Conservation (phyloP, 352 stramenopile genomes). For the Peronospora belbahrii region DNA sequence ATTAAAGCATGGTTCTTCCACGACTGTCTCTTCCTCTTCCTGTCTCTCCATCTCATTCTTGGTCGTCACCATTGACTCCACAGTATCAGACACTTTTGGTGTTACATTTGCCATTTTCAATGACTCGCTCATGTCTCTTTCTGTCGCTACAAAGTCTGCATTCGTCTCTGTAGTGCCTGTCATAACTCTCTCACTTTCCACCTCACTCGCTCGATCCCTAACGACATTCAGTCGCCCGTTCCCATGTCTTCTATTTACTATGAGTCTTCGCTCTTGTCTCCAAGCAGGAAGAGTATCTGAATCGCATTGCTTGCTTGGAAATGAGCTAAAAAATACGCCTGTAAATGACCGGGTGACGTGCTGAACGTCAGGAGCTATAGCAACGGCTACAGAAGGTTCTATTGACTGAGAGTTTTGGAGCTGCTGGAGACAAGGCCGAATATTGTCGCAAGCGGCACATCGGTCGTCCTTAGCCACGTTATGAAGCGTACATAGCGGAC, state of each 20-base stretch:
- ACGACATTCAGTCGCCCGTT: neutral
- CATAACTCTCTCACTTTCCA: slow-evolving; percentile 4
- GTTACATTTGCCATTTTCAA: neutral
- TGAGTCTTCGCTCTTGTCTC: slow-evolving; percentile 28
- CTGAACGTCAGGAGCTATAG: slow-evolving; percentile 6
- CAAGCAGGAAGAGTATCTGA: slow-evolving; percentile 6
- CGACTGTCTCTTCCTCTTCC: slow-evolving; percentile 10
- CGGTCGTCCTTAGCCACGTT: slow-evolving; percentile 38
- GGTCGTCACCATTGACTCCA: slow-evolving; percentile 1
- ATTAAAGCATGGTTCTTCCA: slow-evolving; percentile 43
- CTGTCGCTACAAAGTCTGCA: neutral
- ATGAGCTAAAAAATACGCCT: slow-evolving; percentile 42
- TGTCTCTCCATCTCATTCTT: slow-evolving; percentile 6
- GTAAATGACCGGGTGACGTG: slow-evolving; percentile 10
- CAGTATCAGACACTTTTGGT: neutral
- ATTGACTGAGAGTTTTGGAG: neutral
- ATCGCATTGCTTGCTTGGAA: neutral
- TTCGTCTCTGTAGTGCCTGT: neutral
- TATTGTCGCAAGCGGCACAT: slow-evolving; percentile 50
- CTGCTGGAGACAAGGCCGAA: slow-evolving; percentile 11
- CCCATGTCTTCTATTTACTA: slow-evolving; percentile 27
- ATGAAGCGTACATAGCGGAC: slow-evolving; percentile 57
- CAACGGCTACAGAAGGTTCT: neutral
- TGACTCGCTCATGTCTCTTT: neutral
- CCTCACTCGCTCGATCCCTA: slow-evolving; percentile 1